phyloP scores from a whole-genome alignment of 2,329 filamentous ascomycete genomes.

The Epichloe gansuensis region DNA sequence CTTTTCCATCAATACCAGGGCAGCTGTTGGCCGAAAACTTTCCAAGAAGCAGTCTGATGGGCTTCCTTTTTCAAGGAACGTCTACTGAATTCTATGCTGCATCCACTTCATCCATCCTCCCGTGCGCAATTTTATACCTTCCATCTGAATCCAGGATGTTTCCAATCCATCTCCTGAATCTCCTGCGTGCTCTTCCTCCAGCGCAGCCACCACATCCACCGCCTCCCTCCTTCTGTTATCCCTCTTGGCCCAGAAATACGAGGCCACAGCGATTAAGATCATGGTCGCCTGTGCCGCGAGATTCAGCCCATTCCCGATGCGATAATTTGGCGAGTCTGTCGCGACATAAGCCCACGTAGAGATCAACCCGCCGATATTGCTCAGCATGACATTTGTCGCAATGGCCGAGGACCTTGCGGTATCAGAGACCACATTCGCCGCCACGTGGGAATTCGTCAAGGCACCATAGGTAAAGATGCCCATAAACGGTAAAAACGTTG shows the following conservation, averaged over 20 bases:
- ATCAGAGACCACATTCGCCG: slow-evolving; percentile 58
- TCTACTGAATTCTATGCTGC: too few species aligned
- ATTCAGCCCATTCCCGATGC: slow-evolving; percentile 60
- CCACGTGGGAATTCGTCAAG: slow-evolving; percentile 52
- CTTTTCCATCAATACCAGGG: too few species aligned
- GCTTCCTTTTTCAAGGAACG: too few species aligned
- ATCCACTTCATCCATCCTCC: background rate
- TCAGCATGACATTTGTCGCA: slow-evolving; percentile 41
- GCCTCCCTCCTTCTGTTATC: slow-evolving; percentile 48
- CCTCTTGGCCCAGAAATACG: slow-evolving; percentile 48
- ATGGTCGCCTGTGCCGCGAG: slow-evolving; percentile 47
- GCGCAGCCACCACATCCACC: slow-evolving; percentile 42
- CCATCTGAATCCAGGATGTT: slow-evolving; percentile 57
- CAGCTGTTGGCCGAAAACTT: too few species aligned
- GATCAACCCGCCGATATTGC: slow-evolving; percentile 42
- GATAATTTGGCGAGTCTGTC: slow-evolving; percentile 51
- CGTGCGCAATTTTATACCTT: background rate
- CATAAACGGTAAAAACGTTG: slow-evolving; percentile 53
- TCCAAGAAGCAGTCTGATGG: too few species aligned
- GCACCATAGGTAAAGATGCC: slow-evolving; percentile 52
- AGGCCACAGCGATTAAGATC: slow-evolving; percentile 34
- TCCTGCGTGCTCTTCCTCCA: slow-evolving; percentile 42
- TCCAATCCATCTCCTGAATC: slow-evolving; percentile 53
- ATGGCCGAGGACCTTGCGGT: slow-evolving; percentile 52
- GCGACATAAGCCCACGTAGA: slow-evolving; percentile 54